Percentiles rank a stretch among this genome's conserved stretches.
These are phyloP conservation scores for Apiotrichum mycotoxinovorans DNA, from an alignment of 1,284 basidiomycete species.

Conservation along the genomic window DNA sequence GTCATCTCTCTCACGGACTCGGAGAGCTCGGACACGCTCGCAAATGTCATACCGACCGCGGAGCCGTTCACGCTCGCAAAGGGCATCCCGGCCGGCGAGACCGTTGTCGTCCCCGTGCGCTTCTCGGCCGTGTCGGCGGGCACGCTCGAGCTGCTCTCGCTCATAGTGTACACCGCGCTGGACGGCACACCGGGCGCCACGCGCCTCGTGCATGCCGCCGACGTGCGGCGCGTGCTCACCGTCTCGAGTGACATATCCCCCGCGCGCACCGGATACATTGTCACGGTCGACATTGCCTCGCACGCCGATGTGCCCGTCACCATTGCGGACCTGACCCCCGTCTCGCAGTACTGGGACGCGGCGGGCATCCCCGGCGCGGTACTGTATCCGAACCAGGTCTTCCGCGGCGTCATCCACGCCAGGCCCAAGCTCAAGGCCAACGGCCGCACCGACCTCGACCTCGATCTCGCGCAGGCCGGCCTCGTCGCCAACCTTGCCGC, in stretches of 20 bases:
- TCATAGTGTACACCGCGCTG: slow-evolving; percentile 25
- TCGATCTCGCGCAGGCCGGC: slow-evolving; percentile 21
- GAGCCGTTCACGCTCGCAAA: slow-evolving; percentile 30
- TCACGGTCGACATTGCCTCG: slow-evolving; percentile 8
- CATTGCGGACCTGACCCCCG: neutral
- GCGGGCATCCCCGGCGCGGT: neutral
- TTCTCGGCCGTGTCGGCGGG: slow-evolving; percentile 21
- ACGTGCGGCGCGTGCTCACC: slow-evolving; percentile 17
- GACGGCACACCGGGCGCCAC: slow-evolving; percentile 17
- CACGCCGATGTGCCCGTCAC: slow-evolving; percentile 12
- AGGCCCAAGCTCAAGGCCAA: slow-evolving; percentile 6
- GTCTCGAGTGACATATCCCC: slow-evolving; percentile 6
- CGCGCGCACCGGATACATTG: slow-evolving; percentile 9
- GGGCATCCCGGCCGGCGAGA: slow-evolving; percentile 26
- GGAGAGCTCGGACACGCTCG: slow-evolving; percentile 18
- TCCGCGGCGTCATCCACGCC: slow-evolving; percentile 19
- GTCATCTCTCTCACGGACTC: slow-evolving; percentile 14
- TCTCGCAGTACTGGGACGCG: slow-evolving; percentile 14
- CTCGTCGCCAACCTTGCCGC: slow-evolving; percentile 28
- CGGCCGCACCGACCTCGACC: slow-evolving; percentile 7
- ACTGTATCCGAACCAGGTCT: slow-evolving; percentile 34
- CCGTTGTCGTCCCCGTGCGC: slow-evolving; percentile 23
- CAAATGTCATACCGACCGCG: slow-evolving; percentile 17
- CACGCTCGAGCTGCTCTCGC: slow-evolving; percentile 25
- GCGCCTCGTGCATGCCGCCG: slow-evolving; percentile 16